Evolutionary conservation across 106 monocot species (phyloP).

Genomic region (Dendrobium catenatum): DNA sequence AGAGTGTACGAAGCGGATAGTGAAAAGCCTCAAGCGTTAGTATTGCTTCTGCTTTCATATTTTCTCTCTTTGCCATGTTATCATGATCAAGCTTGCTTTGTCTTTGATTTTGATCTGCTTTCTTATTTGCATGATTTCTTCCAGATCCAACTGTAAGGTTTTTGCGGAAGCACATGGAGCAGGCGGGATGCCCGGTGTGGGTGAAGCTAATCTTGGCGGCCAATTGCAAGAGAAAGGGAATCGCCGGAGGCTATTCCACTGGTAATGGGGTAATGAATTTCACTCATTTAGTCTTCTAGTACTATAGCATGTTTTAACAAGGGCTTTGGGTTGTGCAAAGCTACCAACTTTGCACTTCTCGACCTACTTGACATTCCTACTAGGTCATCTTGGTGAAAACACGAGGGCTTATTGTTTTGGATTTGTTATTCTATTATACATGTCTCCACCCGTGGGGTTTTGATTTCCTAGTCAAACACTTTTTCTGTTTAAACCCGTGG

Average conservation of each 20-base stretch:
- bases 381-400: no score
- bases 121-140: neutral
- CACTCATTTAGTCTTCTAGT: neutral
- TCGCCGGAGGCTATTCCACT: neutral
- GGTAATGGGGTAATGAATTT: neutral
- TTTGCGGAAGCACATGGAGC: conserved; percentile 1
- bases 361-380: no score
- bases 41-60: neutral
- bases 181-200: conserved; percentile 2
- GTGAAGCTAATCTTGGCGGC: neutral
- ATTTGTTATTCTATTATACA: no score
- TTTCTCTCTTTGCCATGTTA: neutral
- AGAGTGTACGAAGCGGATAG: conserved; percentile 23
- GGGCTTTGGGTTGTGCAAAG: no score
- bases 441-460: neutral
- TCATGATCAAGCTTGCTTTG: neutral
- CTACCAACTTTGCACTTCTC: no score
- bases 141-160: conserved; percentile 38
- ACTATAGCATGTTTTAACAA: no score
- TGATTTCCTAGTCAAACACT: neutral
- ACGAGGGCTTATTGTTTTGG: no score
- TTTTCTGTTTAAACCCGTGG: neutral
- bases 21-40: conserved; percentile 23
- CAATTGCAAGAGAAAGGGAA: neutral
- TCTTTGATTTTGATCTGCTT: neutral